phyloP scores from a whole-genome alignment of 345 rosid species.

The Populus nigra region DNA sequence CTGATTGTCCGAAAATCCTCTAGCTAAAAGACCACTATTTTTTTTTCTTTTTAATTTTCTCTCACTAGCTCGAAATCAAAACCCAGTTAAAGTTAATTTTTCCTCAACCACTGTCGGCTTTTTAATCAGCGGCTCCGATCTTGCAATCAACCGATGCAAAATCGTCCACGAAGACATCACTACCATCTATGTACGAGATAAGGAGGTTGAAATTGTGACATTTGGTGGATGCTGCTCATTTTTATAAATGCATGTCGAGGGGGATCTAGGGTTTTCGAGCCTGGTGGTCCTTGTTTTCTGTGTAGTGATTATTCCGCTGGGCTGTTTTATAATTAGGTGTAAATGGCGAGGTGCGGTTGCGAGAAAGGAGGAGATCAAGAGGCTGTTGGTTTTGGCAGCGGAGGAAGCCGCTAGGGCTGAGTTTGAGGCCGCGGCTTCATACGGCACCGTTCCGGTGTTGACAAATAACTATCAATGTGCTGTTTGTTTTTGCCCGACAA shows the following conservation, averaged over 20 bases:
- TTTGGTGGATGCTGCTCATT: slow-evolving; percentile 20
- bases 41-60: neutral
- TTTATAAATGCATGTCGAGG: slow-evolving; percentile 76
- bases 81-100: neutral
- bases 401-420: slow-evolving; percentile 89
- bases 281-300: slow-evolving; percentile 56
- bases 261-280: slow-evolving; percentile 88
- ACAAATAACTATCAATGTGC: slow-evolving; percentile 51
- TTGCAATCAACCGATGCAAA: slow-evolving; percentile 29
- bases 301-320: slow-evolving; percentile 42
- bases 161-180: slow-evolving; percentile 5
- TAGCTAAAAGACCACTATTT: neutral
- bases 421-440: slow-evolving; percentile 56
- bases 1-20: slow-evolving; percentile 14
- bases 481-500: slow-evolving; percentile 70
- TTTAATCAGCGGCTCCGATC: slow-evolving; percentile 19
- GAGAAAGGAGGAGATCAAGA: slow-evolving; percentile 68
- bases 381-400: slow-evolving; percentile 72
- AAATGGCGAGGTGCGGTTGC: slow-evolving; percentile 64
- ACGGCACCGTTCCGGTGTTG: slow-evolving; percentile 36
- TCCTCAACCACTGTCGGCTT: slow-evolving; percentile 2
- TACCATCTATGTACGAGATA: neutral
- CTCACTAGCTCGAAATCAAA: neutral
- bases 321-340: slow-evolving; percentile 48
- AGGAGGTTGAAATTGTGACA: neutral